Conservation (phyloP, 371 early-diverging fungal species). For the Mucor piriformis region DNA sequence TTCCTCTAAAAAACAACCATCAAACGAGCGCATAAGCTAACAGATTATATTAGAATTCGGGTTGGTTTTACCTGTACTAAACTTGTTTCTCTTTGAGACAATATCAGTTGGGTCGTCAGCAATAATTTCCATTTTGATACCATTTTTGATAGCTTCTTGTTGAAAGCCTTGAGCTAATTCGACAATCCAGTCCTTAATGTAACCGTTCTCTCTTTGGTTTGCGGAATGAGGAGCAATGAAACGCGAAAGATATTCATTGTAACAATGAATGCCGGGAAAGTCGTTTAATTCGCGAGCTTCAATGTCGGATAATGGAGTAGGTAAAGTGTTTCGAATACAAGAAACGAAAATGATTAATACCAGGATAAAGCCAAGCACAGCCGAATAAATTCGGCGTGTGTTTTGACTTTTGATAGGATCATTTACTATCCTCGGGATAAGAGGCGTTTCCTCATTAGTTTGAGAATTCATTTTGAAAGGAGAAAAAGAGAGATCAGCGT, state of each 20-base stretch:
- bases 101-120: constrained; percentile 44
- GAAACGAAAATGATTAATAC: constrained; percentile 21
- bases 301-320: constrained; percentile 47
- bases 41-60: too few relatives aligned
- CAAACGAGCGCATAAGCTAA: too few relatives aligned
- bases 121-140: constrained; percentile 49
- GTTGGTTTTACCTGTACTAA: constrained; percentile 28
- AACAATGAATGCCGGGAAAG: constrained; percentile 58
- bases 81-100: constrained; percentile 30
- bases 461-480: background rate
- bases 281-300: constrained; percentile 37
- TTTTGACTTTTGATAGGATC: constrained; percentile 12
- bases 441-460: constrained; percentile 10
- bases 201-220: constrained; percentile 50
- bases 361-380: constrained; percentile 24
- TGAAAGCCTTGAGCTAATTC: constrained; percentile 43
- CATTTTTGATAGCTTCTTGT: constrained; percentile 34
- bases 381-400: constrained; percentile 18
- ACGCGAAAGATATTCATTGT: constrained; percentile 51
- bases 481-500: background rate
- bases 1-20: constrained; percentile 31
- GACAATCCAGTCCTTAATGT: constrained; percentile 43
- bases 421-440: constrained; percentile 4
- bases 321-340: constrained; percentile 36
- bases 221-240: constrained; percentile 61